Conservation (phyloP, 2,329 filamentous ascomycete genomes). For the Endothia cerciana region DNA sequence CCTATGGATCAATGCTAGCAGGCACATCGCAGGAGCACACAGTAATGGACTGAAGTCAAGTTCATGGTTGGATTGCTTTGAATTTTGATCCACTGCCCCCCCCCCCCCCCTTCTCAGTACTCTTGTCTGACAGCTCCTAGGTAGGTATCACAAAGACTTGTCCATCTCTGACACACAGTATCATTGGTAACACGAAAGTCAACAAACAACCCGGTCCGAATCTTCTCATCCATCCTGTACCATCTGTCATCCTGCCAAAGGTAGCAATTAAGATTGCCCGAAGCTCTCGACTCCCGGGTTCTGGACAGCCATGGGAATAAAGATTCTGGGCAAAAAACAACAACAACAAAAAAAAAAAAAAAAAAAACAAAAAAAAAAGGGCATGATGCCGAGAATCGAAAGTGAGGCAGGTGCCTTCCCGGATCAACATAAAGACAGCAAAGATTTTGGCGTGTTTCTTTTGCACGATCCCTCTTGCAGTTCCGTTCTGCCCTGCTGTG, state of each 20-base stretch:
- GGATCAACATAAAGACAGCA: background rate
- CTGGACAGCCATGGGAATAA: background rate
- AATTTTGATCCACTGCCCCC: background rate
- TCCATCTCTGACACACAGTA: background rate
- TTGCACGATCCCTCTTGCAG: slow-evolving; percentile 13
- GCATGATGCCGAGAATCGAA: background rate
- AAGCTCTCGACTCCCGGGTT: background rate
- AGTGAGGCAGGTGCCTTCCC: background rate
- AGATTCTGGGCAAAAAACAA: background rate
- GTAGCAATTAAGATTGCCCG: background rate
- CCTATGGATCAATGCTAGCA: too few relatives aligned
- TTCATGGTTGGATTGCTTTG: background rate
- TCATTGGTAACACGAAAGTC: background rate
- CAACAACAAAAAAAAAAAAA: background rate
- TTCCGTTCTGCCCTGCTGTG: slow-evolving; percentile 25
- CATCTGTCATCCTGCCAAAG: background rate
- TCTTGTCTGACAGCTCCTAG: slow-evolving; percentile 9
- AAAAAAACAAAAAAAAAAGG: background rate
- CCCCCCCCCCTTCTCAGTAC: background rate
- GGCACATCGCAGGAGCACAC: background rate
- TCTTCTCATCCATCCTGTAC: background rate
- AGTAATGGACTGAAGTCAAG: background rate
- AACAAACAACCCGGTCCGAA: background rate
- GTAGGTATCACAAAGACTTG: slow-evolving; percentile 1
- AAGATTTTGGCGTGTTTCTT: background rate